Conservation (phyloP, 148 eudicot species). For the Chenopodium berlandieri region DNA sequence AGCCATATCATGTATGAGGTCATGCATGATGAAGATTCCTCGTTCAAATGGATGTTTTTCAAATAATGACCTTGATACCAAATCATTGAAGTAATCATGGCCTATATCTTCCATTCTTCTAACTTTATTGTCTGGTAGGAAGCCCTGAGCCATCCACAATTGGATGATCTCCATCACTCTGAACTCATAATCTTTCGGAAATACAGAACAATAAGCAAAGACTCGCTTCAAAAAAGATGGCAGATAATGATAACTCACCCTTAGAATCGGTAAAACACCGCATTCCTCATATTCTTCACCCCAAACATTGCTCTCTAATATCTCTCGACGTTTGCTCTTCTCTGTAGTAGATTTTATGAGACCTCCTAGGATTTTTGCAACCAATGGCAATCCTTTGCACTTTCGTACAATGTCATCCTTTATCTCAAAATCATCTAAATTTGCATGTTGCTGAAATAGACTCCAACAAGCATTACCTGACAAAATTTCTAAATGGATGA, state of each 20-base stretch:
- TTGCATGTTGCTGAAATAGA: constrained; percentile 15
- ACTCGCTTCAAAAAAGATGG: not conserved
- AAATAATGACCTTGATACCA: not conserved
- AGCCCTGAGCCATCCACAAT: constrained; percentile 17
- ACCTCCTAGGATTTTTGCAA: constrained; percentile 16
- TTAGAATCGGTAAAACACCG: not conserved
- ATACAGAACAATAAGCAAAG: constrained; percentile 2
- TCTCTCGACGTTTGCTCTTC: not conserved
- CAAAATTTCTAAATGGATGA: not conserved
- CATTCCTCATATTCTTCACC: not conserved
- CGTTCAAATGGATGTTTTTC: too few species aligned
- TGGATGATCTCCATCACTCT: not conserved
- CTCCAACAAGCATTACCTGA: constrained; percentile 6
- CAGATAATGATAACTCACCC: constrained; percentile 11
- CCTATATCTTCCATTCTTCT: constrained; percentile 5
- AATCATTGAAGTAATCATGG: not conserved
- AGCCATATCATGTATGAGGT: constrained; percentile 15
- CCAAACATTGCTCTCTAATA: constrained; percentile 7
- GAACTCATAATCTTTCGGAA: not conserved
- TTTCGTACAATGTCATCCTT: not conserved
- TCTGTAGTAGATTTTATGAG: not conserved
- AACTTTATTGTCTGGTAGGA: not conserved
- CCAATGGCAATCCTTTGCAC: constrained; percentile 17
- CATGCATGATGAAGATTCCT: constrained; percentile 1
- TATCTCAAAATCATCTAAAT: not conserved